Evolutionary conservation across 2,329 filamentous ascomycete genomes (phyloP).

Genomic region (Metarhizium robertsii): DNA sequence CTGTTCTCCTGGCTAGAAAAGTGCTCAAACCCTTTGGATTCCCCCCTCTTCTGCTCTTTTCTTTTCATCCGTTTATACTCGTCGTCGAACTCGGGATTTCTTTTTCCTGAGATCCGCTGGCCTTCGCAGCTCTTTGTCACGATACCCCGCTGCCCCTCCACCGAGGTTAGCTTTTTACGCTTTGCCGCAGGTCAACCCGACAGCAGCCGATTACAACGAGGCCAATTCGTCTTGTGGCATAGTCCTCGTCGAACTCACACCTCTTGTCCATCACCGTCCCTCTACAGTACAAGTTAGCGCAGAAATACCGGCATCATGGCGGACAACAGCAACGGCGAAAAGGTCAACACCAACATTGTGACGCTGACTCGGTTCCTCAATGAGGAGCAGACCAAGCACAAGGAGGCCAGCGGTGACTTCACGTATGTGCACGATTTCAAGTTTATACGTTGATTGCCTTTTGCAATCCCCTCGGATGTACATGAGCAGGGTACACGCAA

Average conservation of each 20-base stretch:
- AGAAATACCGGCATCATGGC: slow-evolving; percentile 16
- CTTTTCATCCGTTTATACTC: no score
- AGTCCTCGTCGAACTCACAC: neutral
- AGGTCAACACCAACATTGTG: slow-evolving; percentile 92
- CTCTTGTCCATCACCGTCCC: neutral
- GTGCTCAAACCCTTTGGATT: neutral
- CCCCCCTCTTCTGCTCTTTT: neutral
- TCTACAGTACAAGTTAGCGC: neutral
- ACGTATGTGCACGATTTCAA: slow-evolving; percentile 52
- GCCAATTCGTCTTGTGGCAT: neutral
- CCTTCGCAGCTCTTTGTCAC: neutral
- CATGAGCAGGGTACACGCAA: no score
- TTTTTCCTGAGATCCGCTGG: no score
- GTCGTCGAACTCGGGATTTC: no score
- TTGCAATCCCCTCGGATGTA: no score
- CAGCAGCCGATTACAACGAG: slow-evolving; percentile 4
- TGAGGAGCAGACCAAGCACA: slow-evolving; percentile 88
- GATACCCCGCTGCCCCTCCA: slow-evolving; percentile 3
- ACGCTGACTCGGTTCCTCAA: slow-evolving; percentile 93
- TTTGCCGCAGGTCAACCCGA: neutral
- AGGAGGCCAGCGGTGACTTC: slow-evolving; percentile 95
- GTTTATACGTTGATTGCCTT: no score
- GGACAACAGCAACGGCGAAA: slow-evolving; percentile 47
- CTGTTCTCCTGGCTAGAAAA: neutral
- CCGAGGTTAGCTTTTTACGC: slow-evolving; percentile 5